Evolutionary conservation across 768 basidiomycete genomes (phyloP), one percentile per base, ranked within the genome.

Genomic region (Hortiboletus flavorubellus): DNA sequence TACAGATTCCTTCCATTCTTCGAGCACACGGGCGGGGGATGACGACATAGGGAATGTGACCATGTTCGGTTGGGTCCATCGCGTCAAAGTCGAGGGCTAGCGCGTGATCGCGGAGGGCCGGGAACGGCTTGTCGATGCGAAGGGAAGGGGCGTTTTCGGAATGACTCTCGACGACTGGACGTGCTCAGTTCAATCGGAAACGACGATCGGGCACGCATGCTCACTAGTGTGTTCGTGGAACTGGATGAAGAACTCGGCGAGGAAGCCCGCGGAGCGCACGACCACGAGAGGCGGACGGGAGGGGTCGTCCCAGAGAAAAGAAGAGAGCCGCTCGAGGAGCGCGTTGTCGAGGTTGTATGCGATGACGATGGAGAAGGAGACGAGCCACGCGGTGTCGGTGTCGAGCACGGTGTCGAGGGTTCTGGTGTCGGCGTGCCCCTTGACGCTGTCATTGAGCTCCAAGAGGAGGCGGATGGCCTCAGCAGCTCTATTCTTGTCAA

Each of bases 371-470:
- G 89, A 85, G 68, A 87, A 95, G 6, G 79, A 76, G 10, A 76
- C 67, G 49, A 92, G 69, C 65, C 79, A 87, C 0, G 71, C 72
- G 0, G 80, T 78, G 48, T 86, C 73, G 6, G 55, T 51, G 41
- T 79, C 77, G 50, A 97, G 73, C 15, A 93, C 72, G 23, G 80
- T 73, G 12, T 81, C 72, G 46, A 92, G 70, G 52, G 77, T 74
- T 64, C 80, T 71, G 12, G 76, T 74, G 59, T 89, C 81, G 3
- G 88, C 83, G 42, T 70, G 64, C 2, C 91, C 92, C 49, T 86
- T 77, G 5, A 97, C 96, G 53, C 84, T 78, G 5, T 92, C 89
- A 70, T 99, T 99, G 43, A 99, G 82, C 71, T 98, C 97, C 5
- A 75, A 67, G 12, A 98, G 78, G 48, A 89, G 77, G 14, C 80